Conservation (phyloP, 257 asterid species). For the Gentiana dahurica region DNA sequence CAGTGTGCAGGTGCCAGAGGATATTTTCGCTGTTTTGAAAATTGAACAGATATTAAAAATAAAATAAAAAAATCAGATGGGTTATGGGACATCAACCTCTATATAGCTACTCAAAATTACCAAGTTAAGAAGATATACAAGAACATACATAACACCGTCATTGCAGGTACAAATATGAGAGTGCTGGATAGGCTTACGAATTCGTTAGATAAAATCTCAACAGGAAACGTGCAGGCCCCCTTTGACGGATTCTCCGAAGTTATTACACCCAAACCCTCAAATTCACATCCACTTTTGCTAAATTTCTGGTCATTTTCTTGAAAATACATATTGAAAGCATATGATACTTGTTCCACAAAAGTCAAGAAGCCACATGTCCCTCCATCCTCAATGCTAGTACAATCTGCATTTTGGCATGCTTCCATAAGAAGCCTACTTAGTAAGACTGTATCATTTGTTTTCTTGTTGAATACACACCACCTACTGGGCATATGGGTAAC, state of each 20-base stretch:
- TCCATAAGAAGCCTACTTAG: neutral
- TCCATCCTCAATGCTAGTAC: constrained; percentile 23
- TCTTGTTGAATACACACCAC: constrained; percentile 41
- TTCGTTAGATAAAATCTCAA: constrained; percentile 25
- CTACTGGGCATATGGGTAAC: constrained; percentile 31
- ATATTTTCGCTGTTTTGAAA: too few relatives aligned
- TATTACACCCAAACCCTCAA: constrained; percentile 17
- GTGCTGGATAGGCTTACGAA: too few relatives aligned
- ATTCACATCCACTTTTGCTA: constrained; percentile 24
- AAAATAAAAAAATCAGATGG: too few relatives aligned
- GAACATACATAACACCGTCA: too few relatives aligned
- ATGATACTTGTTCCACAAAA: constrained; percentile 13
- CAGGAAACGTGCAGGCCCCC: constrained; percentile 21
- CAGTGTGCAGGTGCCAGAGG: too few relatives aligned
- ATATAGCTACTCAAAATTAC: too few relatives aligned
- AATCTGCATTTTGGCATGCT: constrained; percentile 35
- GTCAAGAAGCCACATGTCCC: constrained; percentile 20
- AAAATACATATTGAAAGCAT: constrained; percentile 42
- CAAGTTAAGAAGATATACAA: neutral
- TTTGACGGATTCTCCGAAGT: constrained; percentile 18
- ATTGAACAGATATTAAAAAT: too few relatives aligned
- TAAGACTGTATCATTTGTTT: too few relatives aligned
- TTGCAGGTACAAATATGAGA: neutral
- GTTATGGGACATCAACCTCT: too few relatives aligned
- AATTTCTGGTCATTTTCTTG: constrained; percentile 36